Evolutionary conservation across 2,329 filamentous ascomycete genomes (phyloP), one percentile per base, ranked within the genome.

Genomic region (Pyricularia sp.): DNA sequence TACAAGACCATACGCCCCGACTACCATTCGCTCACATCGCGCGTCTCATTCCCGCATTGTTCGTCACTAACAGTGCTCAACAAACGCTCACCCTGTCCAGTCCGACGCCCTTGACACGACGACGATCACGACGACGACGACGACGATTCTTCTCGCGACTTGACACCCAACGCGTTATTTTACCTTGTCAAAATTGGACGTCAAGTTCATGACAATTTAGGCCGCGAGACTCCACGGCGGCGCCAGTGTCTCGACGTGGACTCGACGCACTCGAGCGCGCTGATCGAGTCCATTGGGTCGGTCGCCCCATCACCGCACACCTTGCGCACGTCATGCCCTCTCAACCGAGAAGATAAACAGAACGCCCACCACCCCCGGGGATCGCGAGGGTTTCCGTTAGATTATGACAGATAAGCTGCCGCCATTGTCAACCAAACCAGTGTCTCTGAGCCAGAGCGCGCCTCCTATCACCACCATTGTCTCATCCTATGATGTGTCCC

Each of bases 351-450:
- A 82, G 77, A 79, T 87, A 85, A 84, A 79, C 86, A 85, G 84
- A 78, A 74, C 77, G 75, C 75, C 76, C 74, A 78, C 76, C 76
- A 73, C 73, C 73, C 71, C 72, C 73, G 72, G 66, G 73, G 74
- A 78, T 77, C 75, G 78, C 78, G 83, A 82, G 82, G 80, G 78
- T 77, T 75, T 73, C 78, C 72, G 73, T 23, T 81, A 83, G 83
- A 88, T 83, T 86, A 88, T 88, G 86, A 88, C 85, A 80, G 86
- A 88, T 79, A 86, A 82, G 77, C 79, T 81, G 72, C 79, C 79
- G 74, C 77, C 82, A 77, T 81, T 84, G 79, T 82, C 82, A 75
- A 85, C 85, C 79, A 85, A 83, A 79, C 79, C 82, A 78, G 82
- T 82, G 81, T 80, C 81, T 81, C 81, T 84, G 77, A 85, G 82